These are phyloP conservation scores for Trichoderma arundinaceum DNA, from an alignment of 2,329 filamentous ascomycete genomes.

Conservation along the genomic window DNA sequence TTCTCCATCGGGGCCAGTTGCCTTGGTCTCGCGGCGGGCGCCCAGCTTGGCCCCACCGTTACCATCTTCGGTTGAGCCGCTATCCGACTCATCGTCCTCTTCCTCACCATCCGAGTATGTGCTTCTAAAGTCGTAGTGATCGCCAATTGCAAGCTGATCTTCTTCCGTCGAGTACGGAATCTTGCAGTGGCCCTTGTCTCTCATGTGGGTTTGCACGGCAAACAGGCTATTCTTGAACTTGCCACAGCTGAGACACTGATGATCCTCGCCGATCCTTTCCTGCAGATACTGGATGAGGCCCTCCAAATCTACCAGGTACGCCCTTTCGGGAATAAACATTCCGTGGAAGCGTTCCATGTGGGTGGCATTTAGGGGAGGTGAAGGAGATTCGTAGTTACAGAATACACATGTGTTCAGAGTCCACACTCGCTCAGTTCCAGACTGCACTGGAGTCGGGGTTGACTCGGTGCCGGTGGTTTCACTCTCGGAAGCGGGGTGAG, in stretches of 20 bases:
- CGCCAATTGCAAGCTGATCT: slow-evolving; percentile 91
- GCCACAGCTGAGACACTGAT: slow-evolving; percentile 88
- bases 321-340: slow-evolving; percentile 92
- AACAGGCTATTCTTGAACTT: slow-evolving; percentile 78
- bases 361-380: slow-evolving; percentile 73
- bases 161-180: slow-evolving; percentile 88
- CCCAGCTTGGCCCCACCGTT: slow-evolving; percentile 71
- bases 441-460: slow-evolving; percentile 49
- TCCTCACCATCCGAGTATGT: slow-evolving; percentile 83
- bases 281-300: slow-evolving; percentile 80
- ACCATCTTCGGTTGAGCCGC: slow-evolving; percentile 49
- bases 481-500: slow-evolving; percentile 49
- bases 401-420: slow-evolving; percentile 75
- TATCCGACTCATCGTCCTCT: slow-evolving; percentile 57
- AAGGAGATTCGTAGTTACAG: slow-evolving; percentile 85
- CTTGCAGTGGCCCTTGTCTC: slow-evolving; percentile 95
- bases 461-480: slow-evolving; percentile 49
- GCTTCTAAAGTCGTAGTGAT: slow-evolving; percentile 95
- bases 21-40: slow-evolving; percentile 60
- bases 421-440: slow-evolving; percentile 46
- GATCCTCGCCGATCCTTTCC: slow-evolving; percentile 76
- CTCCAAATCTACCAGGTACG: slow-evolving; percentile 81
- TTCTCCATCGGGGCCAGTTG: slow-evolving; percentile 57
- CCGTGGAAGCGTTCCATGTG: slow-evolving; percentile 95
- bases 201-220: slow-evolving; percentile 94